phyloP scores from a whole-genome alignment of 805 yeast species.

The Tetrapisispora iriomotensis region DNA sequence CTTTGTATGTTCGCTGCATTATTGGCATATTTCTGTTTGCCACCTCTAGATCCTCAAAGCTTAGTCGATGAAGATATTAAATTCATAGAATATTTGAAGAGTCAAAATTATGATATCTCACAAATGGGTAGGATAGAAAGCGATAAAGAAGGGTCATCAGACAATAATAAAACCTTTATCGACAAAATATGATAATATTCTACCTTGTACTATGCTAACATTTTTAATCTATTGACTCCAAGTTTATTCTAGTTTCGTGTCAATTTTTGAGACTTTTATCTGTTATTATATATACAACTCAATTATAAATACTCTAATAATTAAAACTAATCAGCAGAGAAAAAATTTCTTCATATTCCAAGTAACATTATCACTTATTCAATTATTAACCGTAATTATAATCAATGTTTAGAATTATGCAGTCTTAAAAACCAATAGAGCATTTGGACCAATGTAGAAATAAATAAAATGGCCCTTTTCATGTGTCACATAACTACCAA shows the following conservation, averaged over 20 bases:
- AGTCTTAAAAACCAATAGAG: slow-evolving; percentile 61
- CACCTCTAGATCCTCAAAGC: slow-evolving; percentile 76
- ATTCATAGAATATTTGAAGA: slow-evolving; percentile 56
- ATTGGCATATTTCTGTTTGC: slow-evolving; percentile 61
- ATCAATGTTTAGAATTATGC: slow-evolving; percentile 35
- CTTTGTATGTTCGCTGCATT: slow-evolving; percentile 65
- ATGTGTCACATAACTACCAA: slow-evolving; percentile 73
- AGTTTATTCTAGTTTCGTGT: too few relatives aligned
- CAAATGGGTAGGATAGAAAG: not conserved
- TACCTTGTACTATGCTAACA: too few relatives aligned
- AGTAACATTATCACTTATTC: not conserved
- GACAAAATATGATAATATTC: not conserved
- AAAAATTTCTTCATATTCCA: not conserved
- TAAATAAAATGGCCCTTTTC: slow-evolving; percentile 65
- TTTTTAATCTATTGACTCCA: too few relatives aligned
- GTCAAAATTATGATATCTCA: slow-evolving; percentile 7
- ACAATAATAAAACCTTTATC: too few relatives aligned
- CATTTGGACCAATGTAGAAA: slow-evolving; percentile 59
- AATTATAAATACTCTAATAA: too few relatives aligned
- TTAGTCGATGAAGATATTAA: slow-evolving; percentile 66
- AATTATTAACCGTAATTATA: not conserved
- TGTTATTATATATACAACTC: too few relatives aligned
- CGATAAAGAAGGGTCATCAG: not conserved
- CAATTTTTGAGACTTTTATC: too few relatives aligned
- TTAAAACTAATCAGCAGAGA: slow-evolving; percentile 27